Evolutionary conservation across 176 grass and related monocot genomes (phyloP).

Genomic region (Olyra latifolia): DNA sequence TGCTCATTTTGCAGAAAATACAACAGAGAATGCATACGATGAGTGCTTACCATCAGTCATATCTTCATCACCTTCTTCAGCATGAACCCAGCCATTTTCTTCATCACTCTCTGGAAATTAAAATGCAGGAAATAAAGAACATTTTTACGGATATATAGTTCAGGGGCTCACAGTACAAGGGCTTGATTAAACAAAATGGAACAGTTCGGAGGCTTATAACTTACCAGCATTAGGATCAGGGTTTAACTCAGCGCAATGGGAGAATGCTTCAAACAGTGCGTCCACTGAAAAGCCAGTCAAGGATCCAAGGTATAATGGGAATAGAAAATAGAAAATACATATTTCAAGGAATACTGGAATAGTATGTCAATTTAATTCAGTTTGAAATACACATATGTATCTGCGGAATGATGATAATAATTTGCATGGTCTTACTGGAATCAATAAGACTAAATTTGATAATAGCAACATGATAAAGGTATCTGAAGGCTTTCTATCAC

Average conservation of each 20-base stretch:
- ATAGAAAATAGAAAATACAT: slow-evolving; percentile 1
- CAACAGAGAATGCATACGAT: neutral
- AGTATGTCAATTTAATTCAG: neutral
- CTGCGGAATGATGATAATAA: neutral
- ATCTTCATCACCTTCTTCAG: slow-evolving; percentile 45
- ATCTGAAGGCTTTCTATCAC: neutral
- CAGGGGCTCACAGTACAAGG: neutral
- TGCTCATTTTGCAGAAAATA: neutral
- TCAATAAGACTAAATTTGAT: neutral
- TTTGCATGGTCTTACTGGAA: neutral
- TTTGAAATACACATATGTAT: neutral
- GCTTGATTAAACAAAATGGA: neutral
- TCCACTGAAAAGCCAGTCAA: slow-evolving; percentile 61
- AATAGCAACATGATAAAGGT: neutral
- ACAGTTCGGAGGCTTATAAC: neutral
- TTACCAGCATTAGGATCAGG: slow-evolving; percentile 80
- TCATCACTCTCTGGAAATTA: slow-evolving; percentile 57
- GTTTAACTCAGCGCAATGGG: slow-evolving; percentile 78
- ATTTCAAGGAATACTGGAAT: neutral
- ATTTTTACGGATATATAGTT: neutral
- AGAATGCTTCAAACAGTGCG: slow-evolving; percentile 71
- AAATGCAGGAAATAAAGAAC: slow-evolving; percentile 10
- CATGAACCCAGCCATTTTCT: slow-evolving; percentile 66
- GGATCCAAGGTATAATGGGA: slow-evolving; percentile 20
- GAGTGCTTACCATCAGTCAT: slow-evolving; percentile 43